Conservation (phyloP, 345 rosid genomes). For the Gossypium stocksii region DNA sequence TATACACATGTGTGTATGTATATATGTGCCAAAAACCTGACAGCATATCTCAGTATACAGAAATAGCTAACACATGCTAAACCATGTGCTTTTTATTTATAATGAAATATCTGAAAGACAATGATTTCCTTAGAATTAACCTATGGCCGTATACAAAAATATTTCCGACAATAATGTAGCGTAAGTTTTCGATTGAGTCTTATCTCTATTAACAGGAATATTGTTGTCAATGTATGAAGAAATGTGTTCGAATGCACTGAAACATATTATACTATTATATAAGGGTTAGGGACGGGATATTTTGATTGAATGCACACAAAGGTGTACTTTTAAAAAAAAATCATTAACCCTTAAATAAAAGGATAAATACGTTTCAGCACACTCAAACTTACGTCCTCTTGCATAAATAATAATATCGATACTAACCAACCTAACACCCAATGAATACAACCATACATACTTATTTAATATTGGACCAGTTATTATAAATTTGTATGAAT, state of each 20-base stretch:
- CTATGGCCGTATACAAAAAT: neutral
- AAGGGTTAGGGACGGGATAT: accelerated
- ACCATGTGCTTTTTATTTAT: slow-evolving; percentile 6
- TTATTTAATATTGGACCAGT: no score
- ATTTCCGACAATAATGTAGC: no score
- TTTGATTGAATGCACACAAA: no score
- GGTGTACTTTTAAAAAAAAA: no score
- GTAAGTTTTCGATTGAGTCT: no score
- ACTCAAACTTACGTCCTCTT: accelerated
- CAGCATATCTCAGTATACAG: neutral
- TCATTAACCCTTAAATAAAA: no score
- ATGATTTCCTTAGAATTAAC: neutral
- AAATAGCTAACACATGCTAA: neutral
- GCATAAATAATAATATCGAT: accelerated
- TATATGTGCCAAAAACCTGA: neutral
- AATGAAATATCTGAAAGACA: neutral
- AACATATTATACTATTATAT: accelerated
- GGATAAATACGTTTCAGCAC: no score
- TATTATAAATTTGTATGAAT: neutral
- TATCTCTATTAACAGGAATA: no score
- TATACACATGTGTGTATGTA: no score
- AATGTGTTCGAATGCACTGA: accelerated
- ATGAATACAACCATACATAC: no score
- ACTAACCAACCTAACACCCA: accelerated
- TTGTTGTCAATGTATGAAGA: accelerated